Evolutionary conservation across 306 rosid genomes (phyloP), one percentile per base, ranked within the genome.

Genomic region (Lithocarpus polystachyus): DNA sequence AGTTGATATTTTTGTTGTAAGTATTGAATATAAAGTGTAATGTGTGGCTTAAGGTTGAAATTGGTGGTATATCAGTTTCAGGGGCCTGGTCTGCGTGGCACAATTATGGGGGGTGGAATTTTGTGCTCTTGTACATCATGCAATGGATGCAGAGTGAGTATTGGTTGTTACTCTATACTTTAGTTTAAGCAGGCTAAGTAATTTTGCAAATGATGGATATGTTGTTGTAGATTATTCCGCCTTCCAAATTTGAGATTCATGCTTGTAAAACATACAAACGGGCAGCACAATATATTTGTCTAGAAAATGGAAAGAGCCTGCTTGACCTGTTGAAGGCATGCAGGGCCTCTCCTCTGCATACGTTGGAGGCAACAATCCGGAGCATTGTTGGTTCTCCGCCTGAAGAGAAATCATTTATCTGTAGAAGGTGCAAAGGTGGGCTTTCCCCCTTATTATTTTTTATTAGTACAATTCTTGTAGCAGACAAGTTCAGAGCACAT

Each of bases 171-270:
- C 75, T 71, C 3, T 51, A 8, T 40, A 45, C 59, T 57, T 79
- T 84, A 71, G 10, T 75, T 83, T 73, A 76, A 59, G 75, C 76
- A 48, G 53, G 52, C 70, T 57, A 60, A 60, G 59, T 79, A 78
- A 64, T 79, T 82, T 82, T 55, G 28, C 75, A 26, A 61, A 82
- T 72, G 10, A 48, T 10, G 53, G 53, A 48, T 48, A 13, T 48
- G 15, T 65, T 40, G 61, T 40, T 83, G 73, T 76, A 95, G 99
- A 89, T 95, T 33, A 82, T 95, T 77, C 97, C 99, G 19, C 98
- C 97, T 55, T 95, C 99, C 79, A 90, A 91, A 76, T 95, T 95
- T 45, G 99, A 95, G 96, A 93, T 95, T 88, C 99, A 95, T 87
- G 99, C 99, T 60, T 90, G 97, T 85, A 91, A 91, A 75, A 81